Evolutionary conservation across 2,329 filamentous ascomycete genomes (phyloP).

Genomic region (Parastagonospora avenae): DNA sequence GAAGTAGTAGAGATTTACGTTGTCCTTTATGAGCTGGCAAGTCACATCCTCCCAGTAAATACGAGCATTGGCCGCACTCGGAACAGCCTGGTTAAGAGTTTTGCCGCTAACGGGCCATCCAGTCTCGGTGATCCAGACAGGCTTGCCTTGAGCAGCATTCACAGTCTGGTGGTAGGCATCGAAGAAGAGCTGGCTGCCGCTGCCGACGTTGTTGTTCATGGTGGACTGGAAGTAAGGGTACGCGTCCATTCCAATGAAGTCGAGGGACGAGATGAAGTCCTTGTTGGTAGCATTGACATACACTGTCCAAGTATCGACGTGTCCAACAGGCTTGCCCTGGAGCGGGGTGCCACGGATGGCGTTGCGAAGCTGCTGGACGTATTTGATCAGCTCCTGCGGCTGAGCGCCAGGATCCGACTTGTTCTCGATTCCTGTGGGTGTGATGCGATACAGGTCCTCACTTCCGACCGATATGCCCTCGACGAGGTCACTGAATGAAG

Average conservation of each 20-base stretch:
- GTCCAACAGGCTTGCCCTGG: slow-evolving; percentile 67
- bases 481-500: slow-evolving; percentile 67
- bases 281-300: slow-evolving; percentile 72
- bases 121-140: slow-evolving; percentile 86
- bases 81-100: slow-evolving; percentile 63
- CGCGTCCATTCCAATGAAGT: slow-evolving; percentile 84
- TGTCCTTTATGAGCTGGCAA: slow-evolving; percentile 68
- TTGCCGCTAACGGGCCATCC: slow-evolving; percentile 81
- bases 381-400: slow-evolving; percentile 67
- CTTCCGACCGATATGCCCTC: slow-evolving; percentile 84
- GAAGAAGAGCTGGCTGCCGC: slow-evolving; percentile 70
- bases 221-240: slow-evolving; percentile 84
- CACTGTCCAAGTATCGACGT: slow-evolving; percentile 86
- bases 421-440: slow-evolving; percentile 69
- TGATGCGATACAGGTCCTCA: slow-evolving; percentile 71
- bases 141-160: slow-evolving; percentile 66
- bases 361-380: slow-evolving; percentile 71
- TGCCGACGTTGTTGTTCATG: slow-evolving; percentile 59
- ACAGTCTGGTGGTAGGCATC: slow-evolving; percentile 67
- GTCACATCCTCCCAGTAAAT: slow-evolving; percentile 81
- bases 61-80: slow-evolving; percentile 71
- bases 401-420: slow-evolving; percentile 66
- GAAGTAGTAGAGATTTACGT: slow-evolving; percentile 70
- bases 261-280: slow-evolving; percentile 69
- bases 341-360: slow-evolving; percentile 68